Base-by-base conservation (phyloP, 2,329 filamentous ascomycete species). In the Neoascochyta sp. region DNA sequence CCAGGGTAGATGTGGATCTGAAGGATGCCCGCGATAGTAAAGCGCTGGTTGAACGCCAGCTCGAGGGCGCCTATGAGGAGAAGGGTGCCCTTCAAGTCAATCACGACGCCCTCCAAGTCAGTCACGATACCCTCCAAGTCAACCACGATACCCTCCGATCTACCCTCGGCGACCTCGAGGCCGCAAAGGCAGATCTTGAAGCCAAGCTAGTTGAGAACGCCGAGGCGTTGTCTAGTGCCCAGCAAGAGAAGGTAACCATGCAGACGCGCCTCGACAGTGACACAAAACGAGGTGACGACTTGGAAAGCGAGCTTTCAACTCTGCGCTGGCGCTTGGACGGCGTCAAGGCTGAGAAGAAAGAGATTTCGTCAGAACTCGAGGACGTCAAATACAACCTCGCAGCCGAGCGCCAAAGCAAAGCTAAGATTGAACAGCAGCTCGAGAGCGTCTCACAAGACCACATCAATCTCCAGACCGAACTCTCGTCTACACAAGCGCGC, bases 271-370 rank as follows among this genome's bases (percentile, higher is more conserved):
- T 45, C n/a, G 19, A 41, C 2, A 35, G 28, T 6, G 29, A 41
- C 11, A 28, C 30, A 17, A n/a, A 31, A 8, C 27, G 38, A 16
- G 32, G 30, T 9, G 14, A 23, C 22, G 26, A 22, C 8, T 40
- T 55, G 5, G 37, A 54, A 22, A 22, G 37, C 3, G 45, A 54
- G 9, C 15, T 50, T 4, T 36, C 30, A 3, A 36, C 43, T 4
- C 29, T 47, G 24, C 44, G 27, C 10, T 47, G 37, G 4, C 45
- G 27, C 9, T 12, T 54, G 15, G 27, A 38, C 7, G 30, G 37
- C 6, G 32, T 42, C 16, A 47, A 57, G 13, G 30, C 36, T 4
- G 41, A 48, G 17, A 52, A 41, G 24, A 36, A 34, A 5, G 36
- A 27, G n/a, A 43, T 59, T 6, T 24, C 28, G n/a, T 32, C 41